Evolutionary conservation across 2,329 filamentous ascomycete species (phyloP), one percentile per base, ranked within the genome.

Genomic region (Ceratocystis harringtonii): DNA sequence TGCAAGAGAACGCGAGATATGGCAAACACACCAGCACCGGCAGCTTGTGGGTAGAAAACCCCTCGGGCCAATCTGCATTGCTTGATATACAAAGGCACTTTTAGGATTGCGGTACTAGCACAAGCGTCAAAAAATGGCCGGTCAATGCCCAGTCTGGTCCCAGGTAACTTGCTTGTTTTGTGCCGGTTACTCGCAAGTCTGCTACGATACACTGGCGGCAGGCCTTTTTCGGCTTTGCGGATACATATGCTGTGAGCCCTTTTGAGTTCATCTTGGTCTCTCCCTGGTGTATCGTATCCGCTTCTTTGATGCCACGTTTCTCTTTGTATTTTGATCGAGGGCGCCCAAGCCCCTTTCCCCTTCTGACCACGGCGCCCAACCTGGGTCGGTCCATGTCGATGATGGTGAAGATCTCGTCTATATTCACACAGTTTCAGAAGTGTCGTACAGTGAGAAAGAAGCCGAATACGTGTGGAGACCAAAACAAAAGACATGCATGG

Each of bases 401-500:
- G 43, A 50, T 22, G 45, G 41, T n/a, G 25, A 50, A 62, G 25
- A 36, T 50, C 61, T 62, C 28, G 44, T 50, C 43, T 45, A 32
- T 36, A n/a, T 43, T 48, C 28, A 25, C 44, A 30, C 61, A 48
- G 61, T 62, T 62, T 62, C 61, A 50, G 22, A 43, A 45, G 45
- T 32, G 41, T 62, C n/a, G 43, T 48, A 62, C 61, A 50, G 28
- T n/a, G 10, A 32, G 19, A 48, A 45, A 62, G 45, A 50, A 32
- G 43, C 61, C 44, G 61, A 36, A 62, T 57, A 17, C 52, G 25
- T n/a, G 52, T 32, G 52, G 52, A 57, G 52, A 32, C 32, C 43
- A 62, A 62, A 19, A 45, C 25, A 45, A 62, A 36, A 36, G n/a
- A 57, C 30, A 62, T 62, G 61, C 65, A 66, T 66, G 41, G 65